These are phyloP conservation scores for Yamadazyma membranifaciens DNA, from an alignment of 1,139 yeast genomes.

Conservation along the genomic window DNA sequence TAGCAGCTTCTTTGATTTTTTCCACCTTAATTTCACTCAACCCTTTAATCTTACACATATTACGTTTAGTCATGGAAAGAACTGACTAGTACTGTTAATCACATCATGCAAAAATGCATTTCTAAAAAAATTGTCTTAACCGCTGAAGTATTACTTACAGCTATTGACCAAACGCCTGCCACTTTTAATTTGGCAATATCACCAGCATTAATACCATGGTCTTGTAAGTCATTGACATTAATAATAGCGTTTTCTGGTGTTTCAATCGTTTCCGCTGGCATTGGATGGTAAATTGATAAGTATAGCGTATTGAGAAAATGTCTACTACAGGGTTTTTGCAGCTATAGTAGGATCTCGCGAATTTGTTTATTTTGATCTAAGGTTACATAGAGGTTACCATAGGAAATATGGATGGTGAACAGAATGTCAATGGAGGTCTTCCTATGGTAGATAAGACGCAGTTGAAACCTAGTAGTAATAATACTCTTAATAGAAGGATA, in stretches of 20 bases:
- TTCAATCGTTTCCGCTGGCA: neutral
- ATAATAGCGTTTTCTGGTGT: neutral
- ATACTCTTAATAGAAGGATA: neutral
- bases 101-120: constrained; percentile 59
- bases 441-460: neutral
- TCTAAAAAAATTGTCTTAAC: constrained; percentile 77
- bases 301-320: neutral
- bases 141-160: neutral
- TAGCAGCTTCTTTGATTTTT: constrained; percentile 1
- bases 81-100: constrained; percentile 33
- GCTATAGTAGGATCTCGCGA: neutral
- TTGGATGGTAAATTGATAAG: neutral
- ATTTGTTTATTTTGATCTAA: constrained; percentile 1
- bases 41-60: constrained; percentile 1
- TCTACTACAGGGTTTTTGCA: neutral
- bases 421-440: neutral
- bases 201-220: constrained; percentile 2
- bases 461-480: constrained; percentile 4
- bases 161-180: neutral
- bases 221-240: neutral
- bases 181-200: constrained; percentile 1
- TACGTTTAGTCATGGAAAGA: neutral
- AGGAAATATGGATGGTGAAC: neutral
- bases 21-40: neutral
- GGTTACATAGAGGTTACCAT: neutral